phyloP scores from a whole-genome alignment of 2,329 filamentous ascomycete genomes.

The Claviceps sp. region DNA sequence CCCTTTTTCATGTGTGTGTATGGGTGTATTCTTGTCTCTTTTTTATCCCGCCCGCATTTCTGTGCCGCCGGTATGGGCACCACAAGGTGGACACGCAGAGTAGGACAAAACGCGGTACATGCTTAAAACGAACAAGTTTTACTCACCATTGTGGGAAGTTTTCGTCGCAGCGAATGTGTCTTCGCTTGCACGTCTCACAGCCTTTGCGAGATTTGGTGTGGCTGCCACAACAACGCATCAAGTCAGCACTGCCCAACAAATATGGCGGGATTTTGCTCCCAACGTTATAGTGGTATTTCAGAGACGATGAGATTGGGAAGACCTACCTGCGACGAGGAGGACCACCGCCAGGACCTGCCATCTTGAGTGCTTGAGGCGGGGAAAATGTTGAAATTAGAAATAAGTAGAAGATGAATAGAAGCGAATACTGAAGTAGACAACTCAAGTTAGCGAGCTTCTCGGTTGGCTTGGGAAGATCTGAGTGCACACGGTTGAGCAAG shows the following conservation, averaged over 20 bases:
- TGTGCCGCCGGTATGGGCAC: neutral
- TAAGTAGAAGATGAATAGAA: neutral
- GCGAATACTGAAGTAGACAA: neutral
- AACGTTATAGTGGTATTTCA: neutral
- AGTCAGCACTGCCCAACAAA: conserved; percentile 9
- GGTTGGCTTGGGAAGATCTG: too few relatives aligned
- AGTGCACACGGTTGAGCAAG: too few relatives aligned
- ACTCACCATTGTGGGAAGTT: conserved; percentile 91
- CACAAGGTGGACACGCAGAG: neutral
- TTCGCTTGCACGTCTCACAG: conserved; percentile 93
- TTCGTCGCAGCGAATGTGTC: conserved; percentile 96
- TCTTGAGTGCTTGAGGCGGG: conserved; percentile 26
- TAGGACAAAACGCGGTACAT: neutral
- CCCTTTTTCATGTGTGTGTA: neutral
- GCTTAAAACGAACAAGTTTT: neutral
- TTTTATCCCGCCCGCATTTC: neutral
- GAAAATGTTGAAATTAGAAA: neutral
- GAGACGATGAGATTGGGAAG: neutral
- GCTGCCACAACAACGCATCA: conserved; percentile 31
- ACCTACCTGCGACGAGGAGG: conserved; percentile 60
- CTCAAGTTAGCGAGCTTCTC: neutral
- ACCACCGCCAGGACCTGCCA: conserved; percentile 91
- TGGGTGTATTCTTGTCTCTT: neutral
- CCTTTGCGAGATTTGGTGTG: conserved; percentile 99
- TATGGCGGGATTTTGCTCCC: neutral